Evolutionary conservation across 2,329 filamentous ascomycete genomes (phyloP).

Genomic region (Zopfia rhizophila): DNA sequence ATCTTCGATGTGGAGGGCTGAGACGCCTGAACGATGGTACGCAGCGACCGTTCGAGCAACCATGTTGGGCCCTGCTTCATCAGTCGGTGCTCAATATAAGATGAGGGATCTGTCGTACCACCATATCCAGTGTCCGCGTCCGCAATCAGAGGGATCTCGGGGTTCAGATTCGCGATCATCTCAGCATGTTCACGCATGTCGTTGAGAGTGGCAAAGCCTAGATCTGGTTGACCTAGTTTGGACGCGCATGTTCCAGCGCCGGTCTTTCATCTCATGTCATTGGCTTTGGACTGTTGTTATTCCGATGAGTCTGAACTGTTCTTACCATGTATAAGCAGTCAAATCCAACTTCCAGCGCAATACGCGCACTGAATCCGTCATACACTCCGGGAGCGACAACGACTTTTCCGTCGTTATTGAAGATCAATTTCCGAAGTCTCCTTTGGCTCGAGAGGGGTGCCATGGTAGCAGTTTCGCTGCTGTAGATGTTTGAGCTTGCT

Average conservation of each 20-base stretch:
- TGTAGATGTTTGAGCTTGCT: no score
- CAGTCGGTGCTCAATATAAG: background rate
- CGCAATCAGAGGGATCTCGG: conserved; percentile 53
- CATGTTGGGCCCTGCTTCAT: conserved; percentile 14
- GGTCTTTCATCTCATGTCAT: conserved; percentile 3
- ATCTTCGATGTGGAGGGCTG: conserved; percentile 68
- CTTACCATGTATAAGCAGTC: conserved; percentile 68
- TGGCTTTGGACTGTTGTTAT: conserved; percentile 1
- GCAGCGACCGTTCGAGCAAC: conserved; percentile 61
- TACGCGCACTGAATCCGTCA: conserved; percentile 70
- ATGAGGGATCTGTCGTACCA: background rate
- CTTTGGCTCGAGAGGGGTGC: no score
- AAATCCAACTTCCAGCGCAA: conserved; percentile 69
- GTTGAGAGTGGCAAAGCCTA: conserved; percentile 67
- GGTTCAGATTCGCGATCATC: conserved; percentile 69
- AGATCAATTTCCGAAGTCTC: no score
- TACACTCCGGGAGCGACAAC: conserved; percentile 71
- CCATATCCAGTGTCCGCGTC: conserved; percentile 67
- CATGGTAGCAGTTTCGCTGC: no score
- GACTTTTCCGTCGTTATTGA: conserved; percentile 29
- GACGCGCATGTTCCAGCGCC: conserved; percentile 63
- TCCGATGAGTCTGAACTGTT: background rate
- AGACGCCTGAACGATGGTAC: conserved; percentile 64
- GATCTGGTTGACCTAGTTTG: conserved; percentile 67
- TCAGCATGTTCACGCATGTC: conserved; percentile 70